These are phyloP conservation scores for Globisporangium paddicum DNA, from an alignment of 352 stramenopile species.

Conservation along the genomic window DNA sequence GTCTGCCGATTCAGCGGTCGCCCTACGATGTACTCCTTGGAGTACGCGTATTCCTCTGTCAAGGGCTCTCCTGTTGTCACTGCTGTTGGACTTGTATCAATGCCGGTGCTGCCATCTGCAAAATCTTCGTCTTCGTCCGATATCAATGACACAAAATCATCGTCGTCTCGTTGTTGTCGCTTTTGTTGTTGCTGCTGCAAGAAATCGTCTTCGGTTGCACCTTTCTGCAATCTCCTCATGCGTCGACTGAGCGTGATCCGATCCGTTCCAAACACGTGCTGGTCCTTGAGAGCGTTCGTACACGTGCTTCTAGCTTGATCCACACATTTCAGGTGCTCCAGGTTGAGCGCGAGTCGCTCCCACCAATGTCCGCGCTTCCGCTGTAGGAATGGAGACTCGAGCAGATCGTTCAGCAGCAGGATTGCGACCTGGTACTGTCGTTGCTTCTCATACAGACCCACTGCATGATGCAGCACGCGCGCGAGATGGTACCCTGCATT, in stretches of 20 bases:
- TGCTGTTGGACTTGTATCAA: neutral
- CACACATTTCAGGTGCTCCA: slow-evolving; percentile 64
- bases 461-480: slow-evolving; percentile 49
- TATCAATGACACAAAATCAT: slow-evolving; percentile 14
- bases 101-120: neutral
- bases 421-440: slow-evolving; percentile 67
- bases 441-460: slow-evolving; percentile 69
- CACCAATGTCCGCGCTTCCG: slow-evolving; percentile 75
- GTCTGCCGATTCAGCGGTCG: slow-evolving; percentile 70
- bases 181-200: neutral
- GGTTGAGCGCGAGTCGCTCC: slow-evolving; percentile 64
- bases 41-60: slow-evolving; percentile 33
- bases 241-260: slow-evolving; percentile 50
- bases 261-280: slow-evolving; percentile 47
- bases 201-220: neutral
- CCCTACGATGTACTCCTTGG: slow-evolving; percentile 48
- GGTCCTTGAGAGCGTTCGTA: slow-evolving; percentile 48
- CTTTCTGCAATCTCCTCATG: slow-evolving; percentile 38
- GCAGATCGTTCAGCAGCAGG: slow-evolving; percentile 58
- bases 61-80: neutral
- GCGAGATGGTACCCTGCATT: slow-evolving; percentile 69
- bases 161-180: neutral
- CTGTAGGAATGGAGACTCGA: slow-evolving; percentile 44
- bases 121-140: slow-evolving; percentile 17
- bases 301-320: slow-evolving; percentile 46